Evolutionary conservation across 192 early-diverging fungal genomes (phyloP).

Genomic region (Backusella tuberculispora): DNA sequence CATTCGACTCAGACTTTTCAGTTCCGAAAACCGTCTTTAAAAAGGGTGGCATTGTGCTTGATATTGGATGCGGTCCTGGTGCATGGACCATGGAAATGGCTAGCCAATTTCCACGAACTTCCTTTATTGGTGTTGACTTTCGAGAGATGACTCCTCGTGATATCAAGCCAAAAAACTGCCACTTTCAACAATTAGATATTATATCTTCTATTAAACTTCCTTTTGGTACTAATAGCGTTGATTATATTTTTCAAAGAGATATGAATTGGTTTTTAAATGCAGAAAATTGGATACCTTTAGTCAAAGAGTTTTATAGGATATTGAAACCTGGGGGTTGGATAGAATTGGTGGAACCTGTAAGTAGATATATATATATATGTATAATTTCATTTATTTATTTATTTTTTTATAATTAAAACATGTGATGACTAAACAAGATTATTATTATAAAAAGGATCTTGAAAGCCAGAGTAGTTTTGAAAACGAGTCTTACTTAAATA

Average conservation of each 20-base stretch:
- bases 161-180: constrained; percentile 16
- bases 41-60: constrained; percentile 28
- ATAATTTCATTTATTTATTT: too few relatives aligned
- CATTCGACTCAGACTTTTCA: not conserved
- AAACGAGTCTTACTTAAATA: constrained; percentile 28
- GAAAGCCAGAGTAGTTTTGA: constrained; percentile 27
- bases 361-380: not conserved
- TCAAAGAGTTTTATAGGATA: constrained; percentile 14
- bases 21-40: not conserved
- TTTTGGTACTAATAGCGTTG: constrained; percentile 6
- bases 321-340: constrained; percentile 27
- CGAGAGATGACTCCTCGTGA: constrained; percentile 2
- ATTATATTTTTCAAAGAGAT: constrained; percentile 17
- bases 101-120: not conserved
- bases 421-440: not conserved
- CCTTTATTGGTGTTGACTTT: constrained; percentile 20
- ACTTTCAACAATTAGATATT: constrained; percentile 2
- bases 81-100: constrained; percentile 44
- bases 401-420: not conserved
- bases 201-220: not conserved
- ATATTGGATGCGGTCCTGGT: constrained; percentile 45
- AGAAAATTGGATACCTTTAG: not conserved
- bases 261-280: not conserved
- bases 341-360: constrained; percentile 22
- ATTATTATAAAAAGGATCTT: constrained; percentile 25